A percentile compares a stretch with the other conserved stretches of the same genome.
Conservation (phyloP, 2,329 filamentous ascomycete species). For the Juglanconis oblonga region DNA sequence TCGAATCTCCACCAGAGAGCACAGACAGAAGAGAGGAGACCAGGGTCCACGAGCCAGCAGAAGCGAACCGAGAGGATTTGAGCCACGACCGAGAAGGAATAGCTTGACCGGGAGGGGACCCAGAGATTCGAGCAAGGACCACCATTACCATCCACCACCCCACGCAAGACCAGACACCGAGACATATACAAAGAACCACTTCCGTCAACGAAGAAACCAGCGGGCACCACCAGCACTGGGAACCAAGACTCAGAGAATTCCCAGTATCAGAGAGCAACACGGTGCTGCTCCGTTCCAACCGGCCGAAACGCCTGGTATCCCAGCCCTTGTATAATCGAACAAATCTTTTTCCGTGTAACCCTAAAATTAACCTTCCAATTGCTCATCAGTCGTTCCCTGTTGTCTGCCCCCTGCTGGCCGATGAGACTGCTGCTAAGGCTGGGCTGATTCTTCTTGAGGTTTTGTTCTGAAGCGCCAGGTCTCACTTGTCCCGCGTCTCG, state of each 20-base stretch:
- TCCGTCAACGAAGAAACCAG: not conserved
- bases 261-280: not conserved
- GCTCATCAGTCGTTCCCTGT: not conserved
- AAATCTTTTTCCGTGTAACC: conserved; percentile 10
- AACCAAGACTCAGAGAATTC: not conserved
- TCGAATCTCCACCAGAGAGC: not conserved
- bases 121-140: conserved; percentile 6
- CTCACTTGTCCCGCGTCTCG: not conserved
- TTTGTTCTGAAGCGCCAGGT: not conserved
- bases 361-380: conserved; percentile 9
- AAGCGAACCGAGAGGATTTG: not conserved
- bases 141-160: conserved; percentile 5
- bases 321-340: conserved; percentile 13
- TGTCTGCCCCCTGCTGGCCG: not conserved
- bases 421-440: not conserved
- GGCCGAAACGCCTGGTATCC: not conserved
- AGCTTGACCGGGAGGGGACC: not conserved
- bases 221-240: not conserved
- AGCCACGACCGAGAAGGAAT: not conserved
- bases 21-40: not conserved
- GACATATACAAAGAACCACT: not conserved
- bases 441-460: not conserved
- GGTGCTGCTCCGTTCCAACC: conserved; percentile 2
- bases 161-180: conserved; percentile 3
- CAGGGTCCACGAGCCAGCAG: not conserved